phyloP scores from a whole-genome alignment of 345 rosid species.

The Odontarrhena argentea region DNA sequence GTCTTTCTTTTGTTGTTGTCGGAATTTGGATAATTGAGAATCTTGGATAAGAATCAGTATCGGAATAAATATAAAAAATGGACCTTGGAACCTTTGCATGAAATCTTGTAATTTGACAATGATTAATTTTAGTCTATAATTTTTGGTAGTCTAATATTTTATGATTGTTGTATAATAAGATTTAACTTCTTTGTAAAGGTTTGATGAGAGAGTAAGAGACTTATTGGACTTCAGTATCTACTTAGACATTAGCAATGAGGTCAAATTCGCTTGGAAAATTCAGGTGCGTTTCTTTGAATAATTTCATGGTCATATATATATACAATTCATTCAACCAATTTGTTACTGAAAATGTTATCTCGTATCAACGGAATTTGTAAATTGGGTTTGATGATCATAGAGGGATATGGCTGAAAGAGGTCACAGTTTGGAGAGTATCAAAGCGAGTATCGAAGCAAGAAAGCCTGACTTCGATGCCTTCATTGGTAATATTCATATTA shows the following conservation, averaged over 20 bases:
- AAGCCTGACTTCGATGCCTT: constrained; percentile 95
- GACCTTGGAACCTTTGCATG: constrained; percentile 20
- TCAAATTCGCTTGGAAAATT: constrained; percentile 96
- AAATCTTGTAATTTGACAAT: constrained; percentile 11
- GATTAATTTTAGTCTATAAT: constrained; percentile 13
- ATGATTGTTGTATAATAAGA: not conserved
- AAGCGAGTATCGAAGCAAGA: constrained; percentile 94
- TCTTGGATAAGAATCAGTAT: constrained; percentile 28
- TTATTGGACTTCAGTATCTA: constrained; percentile 91
- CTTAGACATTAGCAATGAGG: constrained; percentile 96
- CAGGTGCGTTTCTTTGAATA: constrained; percentile 41
- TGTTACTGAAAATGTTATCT: not conserved
- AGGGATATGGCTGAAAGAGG: constrained; percentile 99
- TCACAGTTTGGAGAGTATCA: constrained; percentile 98
- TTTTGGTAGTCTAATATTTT: constrained; percentile 17
- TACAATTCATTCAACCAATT: not conserved
- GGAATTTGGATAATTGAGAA: constrained; percentile 36
- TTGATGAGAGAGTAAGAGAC: constrained; percentile 80
- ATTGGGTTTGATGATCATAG: constrained; percentile 46
- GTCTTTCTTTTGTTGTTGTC: constrained; percentile 25
- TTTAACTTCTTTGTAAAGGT: constrained; percentile 53
- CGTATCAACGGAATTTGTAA: not conserved
- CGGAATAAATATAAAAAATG: not conserved
- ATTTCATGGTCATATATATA: constrained; percentile 4
- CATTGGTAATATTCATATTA: constrained; percentile 59